Evolutionary conservation across 2,329 filamentous ascomycete species (phyloP).

Genomic region (Chrysoporthe puriensis): DNA sequence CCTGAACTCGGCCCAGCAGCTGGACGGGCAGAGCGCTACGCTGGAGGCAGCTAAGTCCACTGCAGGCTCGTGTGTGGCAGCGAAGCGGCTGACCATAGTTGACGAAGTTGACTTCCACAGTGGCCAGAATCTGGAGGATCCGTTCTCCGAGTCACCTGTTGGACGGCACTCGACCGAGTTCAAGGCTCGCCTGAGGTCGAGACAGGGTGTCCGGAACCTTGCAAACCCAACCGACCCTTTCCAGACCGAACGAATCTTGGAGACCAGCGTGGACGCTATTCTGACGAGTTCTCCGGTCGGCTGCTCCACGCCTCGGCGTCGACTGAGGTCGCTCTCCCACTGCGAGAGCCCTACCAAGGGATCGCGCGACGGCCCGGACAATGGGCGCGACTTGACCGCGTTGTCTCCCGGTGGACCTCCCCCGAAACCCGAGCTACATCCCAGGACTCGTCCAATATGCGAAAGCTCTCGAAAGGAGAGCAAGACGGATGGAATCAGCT

Average conservation of each 20-base stretch:
- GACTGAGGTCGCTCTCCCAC: neutral
- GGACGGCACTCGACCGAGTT: constrained; percentile 27
- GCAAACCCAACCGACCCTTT: constrained; percentile 35
- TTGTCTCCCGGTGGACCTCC: neutral
- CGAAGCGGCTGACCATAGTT: constrained; percentile 35
- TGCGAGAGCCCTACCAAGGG: neutral
- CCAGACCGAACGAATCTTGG: constrained; percentile 38
- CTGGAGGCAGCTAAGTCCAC: constrained; percentile 33
- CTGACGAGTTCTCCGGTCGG: constrained; percentile 30
- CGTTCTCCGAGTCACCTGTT: constrained; percentile 28
- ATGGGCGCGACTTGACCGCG: neutral
- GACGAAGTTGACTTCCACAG: constrained; percentile 32
- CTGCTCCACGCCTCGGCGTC: constrained; percentile 32
- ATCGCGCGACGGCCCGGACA: neutral
- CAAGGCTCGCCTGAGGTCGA: constrained; percentile 29
- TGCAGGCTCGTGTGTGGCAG: constrained; percentile 14
- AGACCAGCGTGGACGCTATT: constrained; percentile 30
- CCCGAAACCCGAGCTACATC: neutral
- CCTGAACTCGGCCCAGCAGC: constrained; percentile 40
- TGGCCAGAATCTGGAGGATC: constrained; percentile 29
- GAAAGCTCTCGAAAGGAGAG: constrained; percentile 1
- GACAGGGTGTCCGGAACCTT: constrained; percentile 2
- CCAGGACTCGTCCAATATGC: neutral
- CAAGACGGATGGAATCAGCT: neutral
- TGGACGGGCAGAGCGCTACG: constrained; percentile 42